Evolutionary conservation across 2,329 filamentous ascomycete genomes (phyloP).

Genomic region (Blastomyces gilchristii): DNA sequence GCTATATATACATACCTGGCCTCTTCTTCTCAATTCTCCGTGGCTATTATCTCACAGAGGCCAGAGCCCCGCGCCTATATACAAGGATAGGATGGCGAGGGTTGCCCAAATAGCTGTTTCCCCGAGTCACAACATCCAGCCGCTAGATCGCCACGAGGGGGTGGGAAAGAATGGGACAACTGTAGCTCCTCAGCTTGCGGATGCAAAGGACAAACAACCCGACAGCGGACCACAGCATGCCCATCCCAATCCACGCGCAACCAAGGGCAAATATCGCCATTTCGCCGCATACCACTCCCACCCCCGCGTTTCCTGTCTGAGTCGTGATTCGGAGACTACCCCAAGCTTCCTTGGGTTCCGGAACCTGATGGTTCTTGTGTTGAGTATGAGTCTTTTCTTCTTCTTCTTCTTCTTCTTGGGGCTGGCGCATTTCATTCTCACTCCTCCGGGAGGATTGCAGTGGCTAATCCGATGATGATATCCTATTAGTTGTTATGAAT

Average conservation of each 20-base stretch:
- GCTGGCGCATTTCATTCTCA: background rate
- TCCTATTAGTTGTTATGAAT: slow-evolving; percentile 68
- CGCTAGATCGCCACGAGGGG: background rate
- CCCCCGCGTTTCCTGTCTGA: slow-evolving; percentile 66
- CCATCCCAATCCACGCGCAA: slow-evolving; percentile 6
- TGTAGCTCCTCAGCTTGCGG: background rate
- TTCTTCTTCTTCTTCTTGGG: too few species aligned
- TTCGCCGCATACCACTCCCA: slow-evolving; percentile 73
- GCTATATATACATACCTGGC: background rate
- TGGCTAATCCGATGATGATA: background rate
- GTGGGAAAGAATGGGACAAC: background rate
- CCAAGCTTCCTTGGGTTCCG: slow-evolving; percentile 89
- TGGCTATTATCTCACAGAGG: background rate
- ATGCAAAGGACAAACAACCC: background rate
- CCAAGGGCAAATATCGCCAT: slow-evolving; percentile 72
- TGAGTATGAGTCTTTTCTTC: slow-evolving; percentile 47
- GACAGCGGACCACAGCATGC: background rate
- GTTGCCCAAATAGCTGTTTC: slow-evolving; percentile 21
- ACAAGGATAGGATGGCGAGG: slow-evolving; percentile 24
- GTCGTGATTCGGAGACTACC: slow-evolving; percentile 62
- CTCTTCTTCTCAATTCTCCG: background rate
- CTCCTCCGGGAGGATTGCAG: background rate
- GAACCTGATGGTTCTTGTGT: slow-evolving; percentile 89
- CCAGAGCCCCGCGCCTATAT: background rate
- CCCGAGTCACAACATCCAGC: slow-evolving; percentile 21